Evolutionary conservation across 140 eudicot species (phyloP).

Genomic region (Cichorium intybus): DNA sequence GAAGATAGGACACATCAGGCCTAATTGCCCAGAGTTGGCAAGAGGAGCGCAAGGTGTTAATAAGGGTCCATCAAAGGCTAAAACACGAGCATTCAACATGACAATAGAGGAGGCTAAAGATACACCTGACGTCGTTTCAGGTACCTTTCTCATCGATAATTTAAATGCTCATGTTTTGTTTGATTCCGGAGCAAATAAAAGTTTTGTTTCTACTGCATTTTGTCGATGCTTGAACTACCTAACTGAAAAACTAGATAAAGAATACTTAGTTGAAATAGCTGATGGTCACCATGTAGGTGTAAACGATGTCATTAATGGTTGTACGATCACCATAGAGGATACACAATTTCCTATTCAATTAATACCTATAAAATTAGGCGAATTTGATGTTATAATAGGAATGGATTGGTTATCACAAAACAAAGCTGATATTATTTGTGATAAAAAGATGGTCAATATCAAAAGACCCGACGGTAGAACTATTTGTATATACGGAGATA

Average conservation of each 20-base stretch:
- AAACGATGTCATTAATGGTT: not conserved
- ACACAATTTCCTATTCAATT: not conserved
- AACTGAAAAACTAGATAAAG: not conserved
- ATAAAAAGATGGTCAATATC: too few species aligned
- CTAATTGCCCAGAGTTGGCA: not conserved
- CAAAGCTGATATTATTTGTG: not conserved
- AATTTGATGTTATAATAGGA: not conserved
- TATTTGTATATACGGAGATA: too few species aligned
- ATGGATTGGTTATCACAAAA: not conserved
- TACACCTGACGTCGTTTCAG: not conserved
- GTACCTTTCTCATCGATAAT: not conserved
- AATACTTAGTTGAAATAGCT: not conserved
- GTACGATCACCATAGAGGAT: not conserved
- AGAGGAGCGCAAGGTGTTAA: not conserved
- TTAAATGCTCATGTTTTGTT: not conserved
- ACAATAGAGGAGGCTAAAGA: not conserved
- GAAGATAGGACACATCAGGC: not conserved
- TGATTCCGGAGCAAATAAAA: constrained; percentile 1
- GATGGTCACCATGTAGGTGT: not conserved
- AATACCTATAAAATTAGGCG: not conserved
- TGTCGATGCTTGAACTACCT: not conserved
- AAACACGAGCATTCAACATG: not conserved
- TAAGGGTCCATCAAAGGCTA: not conserved
- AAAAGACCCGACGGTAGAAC: too few species aligned
- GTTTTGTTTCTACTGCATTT: not conserved